These are phyloP conservation scores for Xerocomus amazonicus DNA, from an alignment of 1,284 basidiomycete species.

Conservation along the genomic window DNA sequence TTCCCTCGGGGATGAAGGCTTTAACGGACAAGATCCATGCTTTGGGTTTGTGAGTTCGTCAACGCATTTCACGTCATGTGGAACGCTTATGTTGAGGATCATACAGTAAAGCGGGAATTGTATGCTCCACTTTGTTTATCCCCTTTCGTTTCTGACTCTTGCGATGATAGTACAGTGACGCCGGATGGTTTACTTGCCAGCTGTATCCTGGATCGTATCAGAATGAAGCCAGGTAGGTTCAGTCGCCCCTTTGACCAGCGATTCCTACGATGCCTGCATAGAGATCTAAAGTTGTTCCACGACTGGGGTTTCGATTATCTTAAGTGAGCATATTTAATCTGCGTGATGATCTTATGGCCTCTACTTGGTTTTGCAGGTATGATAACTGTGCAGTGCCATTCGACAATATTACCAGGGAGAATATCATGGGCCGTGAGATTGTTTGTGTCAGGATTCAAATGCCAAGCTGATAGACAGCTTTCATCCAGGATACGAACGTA, in stretches of 20 bases:
- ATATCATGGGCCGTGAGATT: slow-evolving; percentile 53
- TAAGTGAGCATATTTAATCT: slow-evolving; percentile 39
- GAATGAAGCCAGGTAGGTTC: slow-evolving; percentile 29
- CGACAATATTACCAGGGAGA: slow-evolving; percentile 49
- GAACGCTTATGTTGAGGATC: slow-evolving; percentile 2
- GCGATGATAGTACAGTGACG: slow-evolving; percentile 29
- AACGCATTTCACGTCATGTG: background rate
- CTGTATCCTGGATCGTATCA: slow-evolving; percentile 32
- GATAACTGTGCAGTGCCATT: slow-evolving; percentile 60
- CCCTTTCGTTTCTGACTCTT: slow-evolving; percentile 4
- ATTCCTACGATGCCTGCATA: slow-evolving; percentile 1
- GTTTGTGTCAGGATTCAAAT: background rate
- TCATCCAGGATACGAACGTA: slow-evolving; percentile 44
- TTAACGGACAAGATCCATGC: slow-evolving; percentile 49
- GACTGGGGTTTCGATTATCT: slow-evolving; percentile 60
- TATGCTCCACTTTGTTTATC: slow-evolving; percentile 21
- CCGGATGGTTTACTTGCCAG: slow-evolving; percentile 35
- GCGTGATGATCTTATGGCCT: background rate
- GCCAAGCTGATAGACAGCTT: background rate
- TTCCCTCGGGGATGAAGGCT: slow-evolving; percentile 49
- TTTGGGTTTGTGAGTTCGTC: slow-evolving; percentile 46
- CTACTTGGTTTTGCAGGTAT: slow-evolving; percentile 37
- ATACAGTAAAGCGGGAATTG: slow-evolving; percentile 50
- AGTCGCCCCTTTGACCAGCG: background rate
- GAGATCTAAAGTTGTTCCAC: slow-evolving; percentile 48